phyloP scores from a whole-genome alignment of 495 filamentous ascomycete species.

The Neurospora discreta region DNA sequence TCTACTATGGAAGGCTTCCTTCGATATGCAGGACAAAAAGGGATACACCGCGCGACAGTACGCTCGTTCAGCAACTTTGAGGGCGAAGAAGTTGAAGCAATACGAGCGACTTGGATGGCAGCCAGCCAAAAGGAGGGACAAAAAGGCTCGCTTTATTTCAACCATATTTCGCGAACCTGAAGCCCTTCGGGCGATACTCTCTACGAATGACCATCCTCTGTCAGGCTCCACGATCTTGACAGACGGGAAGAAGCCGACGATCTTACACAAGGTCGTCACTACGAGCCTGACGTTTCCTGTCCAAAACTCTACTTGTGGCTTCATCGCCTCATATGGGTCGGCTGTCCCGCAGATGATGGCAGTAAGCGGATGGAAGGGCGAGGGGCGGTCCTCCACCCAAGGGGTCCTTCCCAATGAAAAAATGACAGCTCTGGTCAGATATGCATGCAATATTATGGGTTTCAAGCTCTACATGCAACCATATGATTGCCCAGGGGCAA shows the following conservation, averaged over 20 bases:
- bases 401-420: background rate
- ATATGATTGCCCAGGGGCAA: background rate
- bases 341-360: background rate
- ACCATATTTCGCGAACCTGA: background rate
- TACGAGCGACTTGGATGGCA: background rate
- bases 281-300: background rate
- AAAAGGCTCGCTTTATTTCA: background rate
- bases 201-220: background rate
- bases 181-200: background rate
- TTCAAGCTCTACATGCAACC: background rate
- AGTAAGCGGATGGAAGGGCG: background rate
- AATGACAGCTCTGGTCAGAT: background rate
- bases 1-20: background rate
- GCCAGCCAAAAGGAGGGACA: background rate
- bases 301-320: background rate
- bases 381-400: background rate
- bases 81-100: background rate
- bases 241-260: background rate
- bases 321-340: background rate
- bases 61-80: background rate
- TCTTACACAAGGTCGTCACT: background rate
- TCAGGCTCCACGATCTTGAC: background rate
- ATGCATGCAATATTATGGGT: background rate
- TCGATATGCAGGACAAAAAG: background rate
- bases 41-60: background rate